Evolutionary conservation across 306 rosid species (phyloP), one percentile per base, ranked within the genome.

Genomic region (Potentilla sterilis): DNA sequence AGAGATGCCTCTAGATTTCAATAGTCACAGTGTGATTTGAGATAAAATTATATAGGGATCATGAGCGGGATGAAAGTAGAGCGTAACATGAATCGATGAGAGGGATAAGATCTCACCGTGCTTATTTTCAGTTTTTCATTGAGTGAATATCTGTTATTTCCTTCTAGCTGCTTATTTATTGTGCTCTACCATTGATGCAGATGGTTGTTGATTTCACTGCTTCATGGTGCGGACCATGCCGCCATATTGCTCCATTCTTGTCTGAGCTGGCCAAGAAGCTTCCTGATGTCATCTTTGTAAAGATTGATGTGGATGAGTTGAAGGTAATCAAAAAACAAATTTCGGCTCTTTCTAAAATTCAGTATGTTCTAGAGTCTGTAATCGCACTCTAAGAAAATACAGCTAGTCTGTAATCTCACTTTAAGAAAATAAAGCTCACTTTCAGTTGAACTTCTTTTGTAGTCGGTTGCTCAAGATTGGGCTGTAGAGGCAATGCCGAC

Each of bases 181-280:
- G 48, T 34, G 41, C 28, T 18, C 42, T n/a, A n/a, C n/a, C 21
- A 49, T 22, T 63, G 49, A 54, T 83, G 72, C 86, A 84, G 85
- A 81, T 96, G 41, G 97, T 96, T 46, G 89, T 96, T 72, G 92
- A 96, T 77, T 96, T 96, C 77, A 90, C 98, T 62, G 98, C 99
- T 65, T 90, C 98, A 16, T 96, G 99, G 97, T 96, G 99, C 51
- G 98, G 97, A 79, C 99, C 98, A 62, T 96, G 99, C 83, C 97
- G 96, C 43, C 83, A 85, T 88, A 88, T 92, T 76, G 77, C 91
- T 44, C 99, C 99, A 37, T 83, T 85, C 85, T 85, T 92, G 73
- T 81, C 86, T 28, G 97, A 90, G 65, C 77, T 92, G 66, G 99
- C 99, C 67, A 86, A 77, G 89, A 95, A 81, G 77, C 78, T 47